Percentiles rank a stretch among this genome's conserved stretches.
Conservation (phyloP, 2,329 filamentous ascomycete genomes). For the Pezicula rhizophila region DNA sequence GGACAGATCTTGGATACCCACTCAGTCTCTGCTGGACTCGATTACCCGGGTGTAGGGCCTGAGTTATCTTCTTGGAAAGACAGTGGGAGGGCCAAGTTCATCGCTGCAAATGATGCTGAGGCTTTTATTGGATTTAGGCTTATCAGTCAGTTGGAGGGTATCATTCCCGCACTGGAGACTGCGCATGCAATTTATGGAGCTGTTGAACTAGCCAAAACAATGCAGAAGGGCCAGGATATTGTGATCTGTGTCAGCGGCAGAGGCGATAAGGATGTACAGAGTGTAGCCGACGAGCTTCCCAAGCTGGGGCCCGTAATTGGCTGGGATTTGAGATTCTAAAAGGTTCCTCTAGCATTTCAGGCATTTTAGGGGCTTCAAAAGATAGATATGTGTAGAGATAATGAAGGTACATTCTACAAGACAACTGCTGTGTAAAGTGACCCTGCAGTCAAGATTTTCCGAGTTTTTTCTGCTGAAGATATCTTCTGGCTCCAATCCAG, state of each 20-base stretch:
- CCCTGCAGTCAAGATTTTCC: too few species aligned
- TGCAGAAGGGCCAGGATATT: slow-evolving; percentile 81
- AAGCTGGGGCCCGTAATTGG: slow-evolving; percentile 83
- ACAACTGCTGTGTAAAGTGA: too few species aligned
- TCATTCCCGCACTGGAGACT: slow-evolving; percentile 92
- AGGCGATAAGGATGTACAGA: slow-evolving; percentile 98
- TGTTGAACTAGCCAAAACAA: slow-evolving; percentile 84
- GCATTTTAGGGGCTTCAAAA: neutral
- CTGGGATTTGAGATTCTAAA: slow-evolving; percentile 59
- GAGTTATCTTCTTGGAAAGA: slow-evolving; percentile 95
- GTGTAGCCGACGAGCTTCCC: slow-evolving; percentile 89
- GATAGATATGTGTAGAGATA: neutral
- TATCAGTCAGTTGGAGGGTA: slow-evolving; percentile 84
- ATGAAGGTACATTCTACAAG: too few species aligned
- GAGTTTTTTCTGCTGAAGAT: too few species aligned
- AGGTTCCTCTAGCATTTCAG: neutral
- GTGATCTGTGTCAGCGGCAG: slow-evolving; percentile 91
- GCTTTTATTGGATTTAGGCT: slow-evolving; percentile 83
- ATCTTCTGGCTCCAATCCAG: too few species aligned
- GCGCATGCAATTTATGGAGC: slow-evolving; percentile 89
- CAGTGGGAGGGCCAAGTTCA: slow-evolving; percentile 74
- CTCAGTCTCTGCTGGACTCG: slow-evolving; percentile 90
- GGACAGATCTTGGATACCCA: slow-evolving; percentile 95
- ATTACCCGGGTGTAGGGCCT: slow-evolving; percentile 94
- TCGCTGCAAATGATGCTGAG: slow-evolving; percentile 86